A percentile compares a stretch with the other conserved stretches of the same genome.
Conservation (phyloP, 2,329 filamentous ascomycete species). For the Aspergillus texensis region DNA sequence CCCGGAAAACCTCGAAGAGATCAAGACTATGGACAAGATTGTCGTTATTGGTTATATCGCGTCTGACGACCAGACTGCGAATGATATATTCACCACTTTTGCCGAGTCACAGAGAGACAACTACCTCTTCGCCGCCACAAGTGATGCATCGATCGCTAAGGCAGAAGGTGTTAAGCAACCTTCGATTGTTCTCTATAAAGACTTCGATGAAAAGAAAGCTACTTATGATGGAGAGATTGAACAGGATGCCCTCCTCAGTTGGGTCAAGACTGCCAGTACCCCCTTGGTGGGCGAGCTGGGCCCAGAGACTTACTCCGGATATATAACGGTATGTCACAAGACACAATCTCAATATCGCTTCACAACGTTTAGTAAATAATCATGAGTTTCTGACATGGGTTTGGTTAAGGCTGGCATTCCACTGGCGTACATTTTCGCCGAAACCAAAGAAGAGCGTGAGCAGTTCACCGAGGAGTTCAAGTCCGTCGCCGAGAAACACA, state of each 20-base stretch:
- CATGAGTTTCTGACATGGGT: slow-evolving; percentile 11
- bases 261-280: slow-evolving; percentile 81
- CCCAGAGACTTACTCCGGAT: slow-evolving; percentile 91
- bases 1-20: slow-evolving; percentile 83
- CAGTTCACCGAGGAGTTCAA: slow-evolving; percentile 76
- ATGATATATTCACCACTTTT: slow-evolving; percentile 75
- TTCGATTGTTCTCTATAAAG: slow-evolving; percentile 91
- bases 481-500: slow-evolving; percentile 85
- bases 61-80: slow-evolving; percentile 77
- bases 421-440: slow-evolving; percentile 96
- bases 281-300: slow-evolving; percentile 94
- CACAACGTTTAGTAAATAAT: not conserved
- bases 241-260: slow-evolving; percentile 75
- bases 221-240: slow-evolving; percentile 81
- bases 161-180: slow-evolving; percentile 87
- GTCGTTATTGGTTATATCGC: slow-evolving; percentile 89
- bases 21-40: slow-evolving; percentile 98
- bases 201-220: slow-evolving; percentile 94
- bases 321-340: slow-evolving; percentile 71
- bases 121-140: slow-evolving; percentile 89
- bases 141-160: slow-evolving; percentile 81
- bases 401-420: slow-evolving; percentile 71
- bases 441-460: slow-evolving; percentile 86
- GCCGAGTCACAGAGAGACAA: slow-evolving; percentile 80
- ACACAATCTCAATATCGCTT: not conserved